Base-by-base conservation (phyloP, 257 asterid species). In the Nicotiana paniculata region DNA sequence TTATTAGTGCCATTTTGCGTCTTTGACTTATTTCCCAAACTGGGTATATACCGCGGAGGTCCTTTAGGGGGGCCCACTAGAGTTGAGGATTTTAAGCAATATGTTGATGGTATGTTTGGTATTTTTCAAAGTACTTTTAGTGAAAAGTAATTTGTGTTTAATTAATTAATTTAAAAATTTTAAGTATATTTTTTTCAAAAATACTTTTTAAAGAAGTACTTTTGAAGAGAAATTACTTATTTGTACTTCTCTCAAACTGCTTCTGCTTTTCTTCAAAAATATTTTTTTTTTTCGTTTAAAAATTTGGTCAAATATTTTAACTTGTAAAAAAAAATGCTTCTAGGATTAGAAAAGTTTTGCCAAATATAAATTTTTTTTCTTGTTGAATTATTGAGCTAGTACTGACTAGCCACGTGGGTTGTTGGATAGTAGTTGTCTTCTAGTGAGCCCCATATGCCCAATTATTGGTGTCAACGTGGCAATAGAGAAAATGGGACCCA, bases 321-420 rank as follows among this genome's bases (percentile, higher is more conserved):
- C 24, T 21, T 21, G 24, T 21, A 21, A 21, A 21, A 21, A 21
- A 21, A 21, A 21, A 21, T 21, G 24, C 24, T 21, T 21, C 24
- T 21, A 21, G 24, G 24, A 21, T 21, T 21, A 21, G 24, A 21
- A 0, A 21, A 21, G 24, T 21, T 21, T 21, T 0, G 24, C 24
- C 24, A 21, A 21, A 0, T 28, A 28, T 28, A 28, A 28, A 28
- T 28, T 28, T 28, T 28, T 28, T 28, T 79, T 65, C 24, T 32
- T 55, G 28, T 13, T 72, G 55, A 51, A 85, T 85, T 59, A 85
- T 85, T 68, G 83, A 32, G 4, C 74, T 57, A 82, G 79, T 61
- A 66, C 6, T 3, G 85, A 82, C 86, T 61, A 69, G 86, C 84
- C 86, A 85, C 84, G 84, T 85, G 86, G 86, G 83, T 85, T 85